Evolutionary conservation across 2,329 filamentous ascomycete species (phyloP).

Genomic region (Dactylellina haptotyla): DNA sequence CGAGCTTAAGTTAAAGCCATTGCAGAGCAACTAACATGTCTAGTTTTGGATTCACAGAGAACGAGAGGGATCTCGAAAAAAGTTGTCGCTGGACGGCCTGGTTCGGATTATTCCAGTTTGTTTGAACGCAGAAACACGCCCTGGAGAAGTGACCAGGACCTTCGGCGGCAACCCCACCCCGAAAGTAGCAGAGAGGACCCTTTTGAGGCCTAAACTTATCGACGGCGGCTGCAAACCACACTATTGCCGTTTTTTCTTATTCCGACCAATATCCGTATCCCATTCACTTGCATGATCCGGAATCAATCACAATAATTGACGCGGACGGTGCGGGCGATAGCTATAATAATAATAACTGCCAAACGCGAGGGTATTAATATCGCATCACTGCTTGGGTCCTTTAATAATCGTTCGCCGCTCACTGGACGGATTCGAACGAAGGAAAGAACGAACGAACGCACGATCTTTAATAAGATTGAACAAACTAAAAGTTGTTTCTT

Average conservation of each 20-base stretch:
- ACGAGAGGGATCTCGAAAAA: too few relatives aligned
- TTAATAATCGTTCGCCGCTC: background rate
- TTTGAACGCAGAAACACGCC: slow-evolving; percentile 13
- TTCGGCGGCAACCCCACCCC: slow-evolving; percentile 49
- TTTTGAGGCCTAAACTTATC: slow-evolving; percentile 19
- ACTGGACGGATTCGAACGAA: background rate
- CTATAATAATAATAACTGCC: slow-evolving; percentile 33
- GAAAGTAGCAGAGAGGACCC: slow-evolving; percentile 16
- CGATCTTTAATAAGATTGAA: background rate
- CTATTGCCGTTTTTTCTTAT: slow-evolving; percentile 6
- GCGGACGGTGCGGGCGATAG: background rate
- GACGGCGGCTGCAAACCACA: slow-evolving; percentile 42
- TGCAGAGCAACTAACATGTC: too few relatives aligned
- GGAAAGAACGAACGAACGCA: background rate
- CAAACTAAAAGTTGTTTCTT: slow-evolving; percentile 11
- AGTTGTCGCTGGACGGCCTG: slow-evolving; percentile 28
- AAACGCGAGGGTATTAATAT: slow-evolving; percentile 33
- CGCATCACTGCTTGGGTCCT: slow-evolving; percentile 12
- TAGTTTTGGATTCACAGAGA: too few relatives aligned
- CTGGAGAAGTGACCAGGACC: slow-evolving; percentile 23
- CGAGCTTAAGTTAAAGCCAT: too few relatives aligned
- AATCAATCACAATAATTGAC: background rate
- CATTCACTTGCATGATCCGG: slow-evolving; percentile 3
- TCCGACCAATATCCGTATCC: slow-evolving; percentile 12
- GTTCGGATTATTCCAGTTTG: slow-evolving; percentile 26